These are phyloP conservation scores for Colletotrichum salicis DNA, from an alignment of 2,329 filamentous ascomycete genomes.

Conservation along the genomic window DNA sequence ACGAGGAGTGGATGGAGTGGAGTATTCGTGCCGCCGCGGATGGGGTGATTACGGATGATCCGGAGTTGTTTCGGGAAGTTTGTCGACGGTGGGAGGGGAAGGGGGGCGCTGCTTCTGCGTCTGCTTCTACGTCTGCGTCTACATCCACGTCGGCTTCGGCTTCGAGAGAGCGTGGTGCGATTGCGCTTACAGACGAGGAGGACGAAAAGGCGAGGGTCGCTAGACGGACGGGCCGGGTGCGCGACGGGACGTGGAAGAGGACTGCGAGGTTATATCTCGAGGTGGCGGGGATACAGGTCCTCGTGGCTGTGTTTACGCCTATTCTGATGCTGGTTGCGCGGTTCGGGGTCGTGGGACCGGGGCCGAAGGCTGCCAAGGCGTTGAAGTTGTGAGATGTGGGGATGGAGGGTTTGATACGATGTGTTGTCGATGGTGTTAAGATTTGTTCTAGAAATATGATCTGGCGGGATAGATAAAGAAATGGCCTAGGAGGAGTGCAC, in stretches of 20 bases:
- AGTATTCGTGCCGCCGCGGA: conserved; percentile 73
- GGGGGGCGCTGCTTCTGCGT: background rate
- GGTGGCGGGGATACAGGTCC: conserved; percentile 16
- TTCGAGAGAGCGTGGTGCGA: no score
- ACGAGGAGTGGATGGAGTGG: conserved; percentile 83
- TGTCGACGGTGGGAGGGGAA: conserved; percentile 45
- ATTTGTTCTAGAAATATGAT: no score
- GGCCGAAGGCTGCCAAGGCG: conserved; percentile 18
- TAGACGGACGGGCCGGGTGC: background rate
- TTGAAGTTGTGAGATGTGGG: conserved; percentile 17
- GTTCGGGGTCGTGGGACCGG: conserved; percentile 26
- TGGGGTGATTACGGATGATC: conserved; percentile 88
- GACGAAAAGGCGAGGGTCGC: background rate
- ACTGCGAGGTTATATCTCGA: conserved; percentile 18
- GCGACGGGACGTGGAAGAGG: conserved; percentile 5
- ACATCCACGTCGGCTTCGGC: background rate
- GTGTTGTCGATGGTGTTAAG: no score
- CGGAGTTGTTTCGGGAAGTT: conserved; percentile 72
- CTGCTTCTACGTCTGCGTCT: background rate
- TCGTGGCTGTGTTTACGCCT: conserved; percentile 26
- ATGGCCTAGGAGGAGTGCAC: no score
- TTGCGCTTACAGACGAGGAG: background rate
- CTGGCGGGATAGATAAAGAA: no score
- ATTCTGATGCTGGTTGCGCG: conserved; percentile 27
- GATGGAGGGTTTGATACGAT: background rate